These are phyloP conservation scores for Aeschynomene evenia DNA, from an alignment of 306 rosid genomes.

Conservation along the genomic window DNA sequence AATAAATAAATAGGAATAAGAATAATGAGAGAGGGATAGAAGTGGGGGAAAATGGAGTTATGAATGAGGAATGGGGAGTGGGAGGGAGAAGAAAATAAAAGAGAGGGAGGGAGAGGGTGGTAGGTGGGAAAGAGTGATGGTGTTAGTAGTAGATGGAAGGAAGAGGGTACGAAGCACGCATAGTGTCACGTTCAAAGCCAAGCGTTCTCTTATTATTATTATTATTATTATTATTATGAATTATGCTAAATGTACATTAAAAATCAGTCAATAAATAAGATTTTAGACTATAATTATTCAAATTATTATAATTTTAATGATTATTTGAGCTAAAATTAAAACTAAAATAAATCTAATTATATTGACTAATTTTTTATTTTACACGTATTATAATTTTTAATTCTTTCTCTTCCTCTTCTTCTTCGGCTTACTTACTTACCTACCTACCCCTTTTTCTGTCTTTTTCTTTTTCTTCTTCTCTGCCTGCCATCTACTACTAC, in stretches of 20 bases:
- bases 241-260: no score
- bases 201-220: conserved; percentile 13
- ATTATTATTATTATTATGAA: no score
- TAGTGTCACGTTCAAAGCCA: conserved; percentile 31
- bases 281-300: no score
- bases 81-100: conserved; percentile 7
- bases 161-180: conserved; percentile 1
- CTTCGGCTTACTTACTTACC: conserved; percentile 26
- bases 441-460: conserved; percentile 38
- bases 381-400: no score
- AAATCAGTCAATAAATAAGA: no score
- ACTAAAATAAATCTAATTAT: no score
- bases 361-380: no score
- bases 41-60: not conserved
- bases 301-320: no score
- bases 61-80: not conserved
- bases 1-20: no score
- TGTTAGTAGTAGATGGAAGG: conserved; percentile 6
- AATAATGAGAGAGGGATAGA: not conserved
- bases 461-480: conserved; percentile 17
- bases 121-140: conserved; percentile 34
- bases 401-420: no score
- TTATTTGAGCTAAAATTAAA: no score
- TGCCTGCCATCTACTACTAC: not conserved
- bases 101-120: not conserved